Base-by-base conservation (phyloP, 139 green algal species). In the Chlorella sp. region DNA sequence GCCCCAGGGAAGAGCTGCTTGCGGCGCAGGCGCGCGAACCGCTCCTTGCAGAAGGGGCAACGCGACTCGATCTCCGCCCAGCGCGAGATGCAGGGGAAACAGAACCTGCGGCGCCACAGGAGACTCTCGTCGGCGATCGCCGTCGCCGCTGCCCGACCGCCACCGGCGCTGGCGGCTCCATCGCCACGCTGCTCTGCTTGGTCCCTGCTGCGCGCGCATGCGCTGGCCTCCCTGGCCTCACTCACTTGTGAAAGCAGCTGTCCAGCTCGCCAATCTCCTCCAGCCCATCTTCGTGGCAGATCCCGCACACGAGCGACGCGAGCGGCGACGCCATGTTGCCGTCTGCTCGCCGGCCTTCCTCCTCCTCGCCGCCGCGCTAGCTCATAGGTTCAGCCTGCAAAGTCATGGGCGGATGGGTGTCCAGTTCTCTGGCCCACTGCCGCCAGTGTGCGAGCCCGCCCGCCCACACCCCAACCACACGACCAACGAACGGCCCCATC, bases 21-120 rank as follows among this genome's bases (percentile, higher is more conserved):
- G 25, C 82, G 74, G 5, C 40, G 71, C 42, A 94, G 90, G 19
- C 58, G 63, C 43, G 41, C 82, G 67, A 94, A 94, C 27, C 87
- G 82, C 50, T 83, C 53, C 56, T 92, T 91, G 82, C 90, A 94
- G 15, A 88, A 81, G 15, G 90, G 90, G 69, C 90, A 94, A 1
- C 45, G 43, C n/a, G 73, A 89, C 56, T 94, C 90, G 17, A 86
- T 88, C 5, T 87, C 67, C 4, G 87, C 67, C 89, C 90, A 94
- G 11, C 80, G 79, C 9, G 62, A 53, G 64, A 94, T 94, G 81
- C 90, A 94, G 17, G 78, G 50, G 67, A 81, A 90, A 74, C 90
- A 94, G 73, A 91, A 94, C 43, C 80, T 91, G 79, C n/a, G 5
- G 42, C 6, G n/a, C 9, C 36, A 11, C 25, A 31, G 23, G 15